Evolutionary conservation across 192 early-diverging fungal genomes (phyloP).

Genomic region (Coemansia sp.): DNA sequence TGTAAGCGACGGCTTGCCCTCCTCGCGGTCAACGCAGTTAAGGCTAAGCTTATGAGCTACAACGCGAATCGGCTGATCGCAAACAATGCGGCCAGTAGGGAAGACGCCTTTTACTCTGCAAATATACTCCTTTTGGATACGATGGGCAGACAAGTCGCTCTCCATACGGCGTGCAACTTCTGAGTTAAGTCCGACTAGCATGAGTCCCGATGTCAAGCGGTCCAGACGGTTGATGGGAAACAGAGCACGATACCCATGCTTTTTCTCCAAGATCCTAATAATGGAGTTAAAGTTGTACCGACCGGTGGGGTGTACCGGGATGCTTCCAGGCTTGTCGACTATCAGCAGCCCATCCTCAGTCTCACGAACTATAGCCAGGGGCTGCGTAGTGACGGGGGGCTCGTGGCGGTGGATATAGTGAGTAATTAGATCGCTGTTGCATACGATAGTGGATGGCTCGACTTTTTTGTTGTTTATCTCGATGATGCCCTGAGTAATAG

Average conservation of each 20-base stretch:
- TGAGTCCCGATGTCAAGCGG: conserved; percentile 90
- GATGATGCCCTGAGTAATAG: conserved; percentile 83
- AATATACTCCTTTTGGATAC: conserved; percentile 87
- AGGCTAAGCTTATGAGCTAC: conserved; percentile 87
- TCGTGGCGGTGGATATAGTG: conserved; percentile 95
- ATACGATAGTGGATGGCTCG: conserved; percentile 62
- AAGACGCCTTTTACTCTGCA: conserved; percentile 88
- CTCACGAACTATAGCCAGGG: conserved; percentile 66
- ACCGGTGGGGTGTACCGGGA: conserved; percentile 83
- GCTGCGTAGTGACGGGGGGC: conserved; percentile 76
- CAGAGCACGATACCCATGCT: conserved; percentile 61
- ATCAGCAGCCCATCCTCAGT: conserved; percentile 72
- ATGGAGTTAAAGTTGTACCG: conserved; percentile 90
- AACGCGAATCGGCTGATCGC: conserved; percentile 82
- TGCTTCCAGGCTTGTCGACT: conserved; percentile 87
- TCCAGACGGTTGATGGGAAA: conserved; percentile 88
- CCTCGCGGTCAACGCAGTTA: conserved; percentile 74
- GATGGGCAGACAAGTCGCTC: conserved; percentile 63
- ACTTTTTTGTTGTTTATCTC: conserved; percentile 72
- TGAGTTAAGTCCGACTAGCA: conserved; percentile 72
- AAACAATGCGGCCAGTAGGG: conserved; percentile 63
- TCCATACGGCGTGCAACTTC: conserved; percentile 67
- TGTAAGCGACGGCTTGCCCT: conserved; percentile 85
- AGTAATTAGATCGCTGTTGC: conserved; percentile 78
- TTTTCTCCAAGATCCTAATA: conserved; percentile 66